Evolutionary conservation across 768 basidiomycete species (phyloP).

Genomic region (Daedalea quercina): DNA sequence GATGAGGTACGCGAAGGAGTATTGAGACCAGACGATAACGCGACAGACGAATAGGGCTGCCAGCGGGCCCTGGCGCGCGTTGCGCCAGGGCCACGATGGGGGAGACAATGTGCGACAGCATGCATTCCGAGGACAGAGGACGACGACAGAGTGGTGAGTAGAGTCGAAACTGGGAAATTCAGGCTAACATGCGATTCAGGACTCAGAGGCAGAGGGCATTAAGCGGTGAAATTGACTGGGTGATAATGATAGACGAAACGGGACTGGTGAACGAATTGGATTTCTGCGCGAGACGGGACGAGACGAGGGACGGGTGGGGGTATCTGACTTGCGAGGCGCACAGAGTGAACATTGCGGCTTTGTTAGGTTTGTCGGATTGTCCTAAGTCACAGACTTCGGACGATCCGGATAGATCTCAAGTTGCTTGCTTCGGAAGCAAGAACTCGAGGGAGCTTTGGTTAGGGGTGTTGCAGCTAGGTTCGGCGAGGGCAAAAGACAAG

Average conservation of each 20-base stretch:
- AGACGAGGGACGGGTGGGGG: conserved; percentile 14
- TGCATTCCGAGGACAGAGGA: conserved; percentile 23
- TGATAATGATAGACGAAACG: conserved; percentile 15
- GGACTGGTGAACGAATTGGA: conserved; percentile 1
- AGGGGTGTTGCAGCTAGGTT: not conserved
- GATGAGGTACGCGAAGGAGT: conserved; percentile 26
- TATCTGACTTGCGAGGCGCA: conserved; percentile 11
- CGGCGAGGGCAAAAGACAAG: not conserved
- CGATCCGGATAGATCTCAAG: conserved; percentile 18
- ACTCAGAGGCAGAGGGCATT: conserved; percentile 19
- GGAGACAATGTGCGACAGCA: conserved; percentile 42
- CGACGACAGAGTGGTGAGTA: conserved; percentile 14
- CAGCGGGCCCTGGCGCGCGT: conserved; percentile 66
- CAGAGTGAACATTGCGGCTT: conserved; percentile 17
- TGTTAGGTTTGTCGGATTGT: conserved; percentile 15
- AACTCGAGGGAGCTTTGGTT: conserved; percentile 3
- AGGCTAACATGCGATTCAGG: too few relatives aligned
- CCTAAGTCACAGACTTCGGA: conserved; percentile 27
- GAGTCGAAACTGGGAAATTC: conserved; percentile 7
- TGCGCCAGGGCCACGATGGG: conserved; percentile 64
- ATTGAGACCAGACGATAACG: conserved; percentile 31
- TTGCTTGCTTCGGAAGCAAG: conserved; percentile 15
- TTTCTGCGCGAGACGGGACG: not conserved
- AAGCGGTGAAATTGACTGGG: conserved; percentile 10
- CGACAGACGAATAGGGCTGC: conserved; percentile 62